A percentile compares a stretch with the other conserved stretches of the same genome.
Evolutionary conservation across 345 rosid species (phyloP).

Genomic region (Eucalyptus victrix): DNA sequence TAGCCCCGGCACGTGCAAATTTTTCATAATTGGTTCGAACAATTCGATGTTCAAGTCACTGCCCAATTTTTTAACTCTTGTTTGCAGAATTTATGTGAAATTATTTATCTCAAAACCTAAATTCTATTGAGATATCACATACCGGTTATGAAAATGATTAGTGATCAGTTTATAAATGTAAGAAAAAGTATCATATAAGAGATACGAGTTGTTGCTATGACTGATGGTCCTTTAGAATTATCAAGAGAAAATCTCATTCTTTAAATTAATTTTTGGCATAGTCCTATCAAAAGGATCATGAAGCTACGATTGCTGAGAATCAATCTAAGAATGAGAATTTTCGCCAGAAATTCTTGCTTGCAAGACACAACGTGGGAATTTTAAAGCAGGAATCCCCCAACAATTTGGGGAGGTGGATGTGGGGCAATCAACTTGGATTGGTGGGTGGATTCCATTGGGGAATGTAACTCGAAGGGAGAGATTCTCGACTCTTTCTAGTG

Average conservation of each 20-base stretch:
- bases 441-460: not conserved
- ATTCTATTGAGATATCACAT: not conserved
- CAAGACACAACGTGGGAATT: not conserved
- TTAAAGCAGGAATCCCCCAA: not conserved
- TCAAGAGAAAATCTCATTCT: not conserved
- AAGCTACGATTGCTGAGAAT: not conserved
- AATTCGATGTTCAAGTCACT: not conserved
- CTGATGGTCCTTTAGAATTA: not conserved
- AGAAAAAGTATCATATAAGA: not conserved
- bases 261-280: not conserved
- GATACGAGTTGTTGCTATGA: not conserved
- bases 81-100: not conserved
- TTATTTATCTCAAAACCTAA: not conserved
- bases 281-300: not conserved
- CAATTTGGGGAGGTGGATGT: slow-evolving; percentile 6
- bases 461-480: not conserved
- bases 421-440: not conserved
- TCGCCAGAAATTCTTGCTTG: not conserved
- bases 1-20: not conserved
- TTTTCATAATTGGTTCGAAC: not conserved
- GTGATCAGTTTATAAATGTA: not conserved
- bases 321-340: not conserved
- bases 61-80: not conserved
- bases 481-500: not conserved
- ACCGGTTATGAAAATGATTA: not conserved